phyloP scores from a whole-genome alignment of 495 filamentous ascomycete species.

The Aspergillus leporis region DNA sequence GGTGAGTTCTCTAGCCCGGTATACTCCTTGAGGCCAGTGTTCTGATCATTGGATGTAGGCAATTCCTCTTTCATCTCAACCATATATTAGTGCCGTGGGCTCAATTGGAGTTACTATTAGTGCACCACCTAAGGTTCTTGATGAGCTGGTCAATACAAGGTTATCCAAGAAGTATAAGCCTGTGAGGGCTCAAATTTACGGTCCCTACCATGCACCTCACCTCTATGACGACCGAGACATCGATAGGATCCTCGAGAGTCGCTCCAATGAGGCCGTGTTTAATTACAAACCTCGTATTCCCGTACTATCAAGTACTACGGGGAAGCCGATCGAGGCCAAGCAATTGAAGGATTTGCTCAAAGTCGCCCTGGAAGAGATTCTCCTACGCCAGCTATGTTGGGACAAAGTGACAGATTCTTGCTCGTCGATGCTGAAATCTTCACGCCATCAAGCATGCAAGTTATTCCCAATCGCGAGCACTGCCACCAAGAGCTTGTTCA shows the following conservation, averaged over 20 bases:
- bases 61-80: conserved; percentile 59
- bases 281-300: conserved; percentile 49
- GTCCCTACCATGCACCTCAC: conserved; percentile 79
- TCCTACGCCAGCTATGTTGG: conserved; percentile 20
- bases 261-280: conserved; percentile 22
- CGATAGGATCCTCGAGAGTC: conserved; percentile 55
- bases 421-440: conserved; percentile 12
- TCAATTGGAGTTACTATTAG: conserved; percentile 72
- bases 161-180: conserved; percentile 56
- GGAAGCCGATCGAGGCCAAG: conserved; percentile 41
- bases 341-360: conserved; percentile 23
- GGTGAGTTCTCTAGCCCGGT: conserved; percentile 59
- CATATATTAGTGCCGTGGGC: conserved; percentile 75
- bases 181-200: conserved; percentile 69
- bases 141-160: conserved; percentile 53
- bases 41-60: conserved; percentile 42
- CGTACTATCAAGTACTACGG: conserved; percentile 59
- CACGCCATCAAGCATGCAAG: conserved; percentile 3
- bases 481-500: conserved; percentile 34
- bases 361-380: conserved; percentile 19
- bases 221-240: conserved; percentile 63
- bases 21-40: conserved; percentile 41
- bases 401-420: conserved; percentile 22
- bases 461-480: conserved; percentile 21
- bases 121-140: conserved; percentile 68